Evolutionary conservation across 495 filamentous ascomycete genomes (phyloP), one percentile per base, ranked within the genome.

Genomic region (Penicillium soppii): DNA sequence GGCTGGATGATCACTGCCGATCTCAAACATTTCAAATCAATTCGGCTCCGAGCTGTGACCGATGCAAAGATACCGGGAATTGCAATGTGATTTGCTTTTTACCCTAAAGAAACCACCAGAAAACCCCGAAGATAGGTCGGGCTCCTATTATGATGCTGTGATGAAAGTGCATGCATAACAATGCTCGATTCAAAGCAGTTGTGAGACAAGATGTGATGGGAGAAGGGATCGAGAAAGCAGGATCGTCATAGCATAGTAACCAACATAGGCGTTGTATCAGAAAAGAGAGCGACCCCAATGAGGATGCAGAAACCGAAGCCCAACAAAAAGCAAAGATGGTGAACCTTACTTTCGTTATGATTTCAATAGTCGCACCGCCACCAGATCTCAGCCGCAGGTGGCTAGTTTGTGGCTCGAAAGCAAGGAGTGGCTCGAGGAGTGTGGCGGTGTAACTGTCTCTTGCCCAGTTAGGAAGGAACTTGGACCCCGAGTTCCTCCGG

Each of bases 361-460:
- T 21, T 22, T 52, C 50, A 54, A 57, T 63, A 57, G 52, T 53
- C 12, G 51, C 61, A 52, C 58, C 38, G 61, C 61, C 57, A 61
- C 54, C 0, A n/a, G 5, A 48, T 13, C n/a, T 41, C 54, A 58
- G 54, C 54, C 46, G 45, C 44, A 53, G 54, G 30, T 47, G 44
- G 32, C 44, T 47, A 1, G 3, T 23, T 5, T 33, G 42, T 63
- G 57, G 61, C 61, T 61, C 3, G 36, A 40, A 53, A 7, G 60
- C 52, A 63, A 61, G 61, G 61, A 63, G 54, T 58, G 61, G 61
- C 61, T 57, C 45, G 43, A 46, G n/a, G 7, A 16, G 22, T 61
- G 61, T 61, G 61, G 58, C 61, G 45, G 58, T 64, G 49, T 29
- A 57, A 36, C 37, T 3, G n/a, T 7, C 5, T 2, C 12, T 48